phyloP scores from a whole-genome alignment of 2,329 filamentous ascomycete genomes.

The Fusarium abutilonis region DNA sequence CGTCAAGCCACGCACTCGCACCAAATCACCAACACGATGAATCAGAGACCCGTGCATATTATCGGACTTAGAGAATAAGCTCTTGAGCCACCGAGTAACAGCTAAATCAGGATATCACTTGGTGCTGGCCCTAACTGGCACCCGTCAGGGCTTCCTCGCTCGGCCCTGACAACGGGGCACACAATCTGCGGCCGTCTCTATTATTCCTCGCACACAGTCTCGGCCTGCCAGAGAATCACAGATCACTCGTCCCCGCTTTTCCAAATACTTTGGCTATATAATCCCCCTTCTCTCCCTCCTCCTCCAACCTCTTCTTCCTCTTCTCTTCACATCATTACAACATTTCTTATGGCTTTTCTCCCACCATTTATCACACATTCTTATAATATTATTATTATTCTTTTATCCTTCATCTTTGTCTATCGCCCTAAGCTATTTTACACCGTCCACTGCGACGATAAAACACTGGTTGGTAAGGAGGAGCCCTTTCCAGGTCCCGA shows the following conservation, averaged over 20 bases:
- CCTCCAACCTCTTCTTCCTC: neutral
- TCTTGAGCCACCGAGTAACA: neutral
- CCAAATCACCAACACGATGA: neutral
- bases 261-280: conserved; percentile 20
- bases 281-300: neutral
- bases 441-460: conserved; percentile 59
- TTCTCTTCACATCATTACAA: conserved; percentile 3
- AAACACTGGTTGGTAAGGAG: conserved; percentile 72
- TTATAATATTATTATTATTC: neutral
- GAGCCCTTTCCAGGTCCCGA: conserved; percentile 81
- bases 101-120: neutral
- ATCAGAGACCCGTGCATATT: neutral
- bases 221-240: neutral
- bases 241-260: conserved; percentile 23
- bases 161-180: neutral
- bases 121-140: neutral
- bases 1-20: neutral
- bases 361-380: neutral
- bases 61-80: neutral
- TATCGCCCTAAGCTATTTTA: conserved; percentile 58
- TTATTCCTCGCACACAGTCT: neutral
- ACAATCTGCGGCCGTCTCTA: neutral
- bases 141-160: neutral
- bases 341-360: neutral
- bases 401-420: neutral